Evolutionary conservation across 2,329 filamentous ascomycete genomes (phyloP), one percentile per base, ranked within the genome.

Genomic region (Arthrobotrys megalospora): DNA sequence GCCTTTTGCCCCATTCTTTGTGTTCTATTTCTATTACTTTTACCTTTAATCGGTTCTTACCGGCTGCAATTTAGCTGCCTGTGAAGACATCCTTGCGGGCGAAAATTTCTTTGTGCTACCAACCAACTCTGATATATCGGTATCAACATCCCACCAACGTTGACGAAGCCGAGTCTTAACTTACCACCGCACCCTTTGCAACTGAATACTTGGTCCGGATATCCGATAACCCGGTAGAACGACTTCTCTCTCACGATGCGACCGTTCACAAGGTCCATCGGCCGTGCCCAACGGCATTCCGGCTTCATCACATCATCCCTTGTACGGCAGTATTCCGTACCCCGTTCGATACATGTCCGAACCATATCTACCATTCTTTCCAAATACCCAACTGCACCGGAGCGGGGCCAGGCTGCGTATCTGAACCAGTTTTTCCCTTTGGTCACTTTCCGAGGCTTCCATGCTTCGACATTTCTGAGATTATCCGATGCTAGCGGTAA

Each of bases 371-470:
- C 32, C 45, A 72, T 78, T 16, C 53, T 78, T 6, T 72, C 67
- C 7, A 72, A 21, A 58, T 58, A 71, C 34, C 70, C 70, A n/a
- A 67, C 32, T 19, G 19, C 38, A 6, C 32, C 62, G 2, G 43
- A 60, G 5, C 67, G 47, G 34, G 67, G 53, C 7, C 66, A 55
- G 8, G 16, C 41, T 10, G 65, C 43, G 0, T 78, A 78, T 24
- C n/a, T 68, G 28, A 78, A 78, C 62, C 75, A 78, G 34, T 62
- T 28, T 48, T 78, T 78, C 53, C 36, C 75, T 32, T 28, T 66
- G 12, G 75, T 78, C n/a, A 62, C 75, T 19, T 78, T 78, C 67
- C 67, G 75, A 14, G 75, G 75, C 28, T 78, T 78, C 63, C 75
- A 78, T 50, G 67, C 67, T 32, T 78, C 75, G 8, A 78, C 75